These are phyloP conservation scores for Xanthoconium stramineum DNA, from an alignment of 768 basidiomycete species.

Conservation along the genomic window DNA sequence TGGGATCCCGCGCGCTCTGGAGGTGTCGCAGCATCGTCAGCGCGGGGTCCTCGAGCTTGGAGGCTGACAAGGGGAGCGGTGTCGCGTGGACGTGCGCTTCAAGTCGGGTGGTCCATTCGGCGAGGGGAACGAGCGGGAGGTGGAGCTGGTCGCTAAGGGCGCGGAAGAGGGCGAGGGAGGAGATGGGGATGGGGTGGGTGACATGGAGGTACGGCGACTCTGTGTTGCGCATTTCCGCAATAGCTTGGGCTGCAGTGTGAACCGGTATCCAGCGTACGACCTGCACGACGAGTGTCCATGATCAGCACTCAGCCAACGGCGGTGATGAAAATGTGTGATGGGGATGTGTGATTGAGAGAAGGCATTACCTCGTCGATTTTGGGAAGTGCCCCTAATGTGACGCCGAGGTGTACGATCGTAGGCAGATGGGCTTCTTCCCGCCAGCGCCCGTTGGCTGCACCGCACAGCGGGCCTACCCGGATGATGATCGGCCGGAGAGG, in stretches of 20 bases:
- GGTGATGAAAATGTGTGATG: neutral
- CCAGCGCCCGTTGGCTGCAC: conserved; percentile 38
- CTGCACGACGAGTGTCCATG: neutral
- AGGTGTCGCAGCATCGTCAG: conserved; percentile 1
- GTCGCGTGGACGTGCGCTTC: conserved; percentile 1
- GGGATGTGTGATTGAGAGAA: neutral
- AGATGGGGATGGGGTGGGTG: conserved; percentile 10
- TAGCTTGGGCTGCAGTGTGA: conserved; percentile 9
- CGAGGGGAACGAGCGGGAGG: conserved; percentile 8
- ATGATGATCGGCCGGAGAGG: conserved; percentile 26
- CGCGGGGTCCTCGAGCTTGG: conserved; percentile 1
- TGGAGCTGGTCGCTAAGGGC: conserved; percentile 1
- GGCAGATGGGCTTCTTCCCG: conserved; percentile 39
- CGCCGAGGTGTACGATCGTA: conserved; percentile 25
- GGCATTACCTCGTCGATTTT: conserved; percentile 19
- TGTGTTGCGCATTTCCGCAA: conserved; percentile 17
- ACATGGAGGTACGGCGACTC: conserved; percentile 5
- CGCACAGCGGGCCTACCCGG: conserved; percentile 38
- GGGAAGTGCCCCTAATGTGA: conserved; percentile 19
- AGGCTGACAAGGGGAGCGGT: neutral
- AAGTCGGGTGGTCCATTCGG: conserved; percentile 12
- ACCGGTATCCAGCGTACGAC: conserved; percentile 2
- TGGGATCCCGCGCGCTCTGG: neutral
- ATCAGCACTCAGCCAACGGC: neutral
- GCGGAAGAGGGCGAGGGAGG: conserved; percentile 9